Conservation (phyloP, 768 basidiomycete species). For the Boletus vinaceobasis region DNA sequence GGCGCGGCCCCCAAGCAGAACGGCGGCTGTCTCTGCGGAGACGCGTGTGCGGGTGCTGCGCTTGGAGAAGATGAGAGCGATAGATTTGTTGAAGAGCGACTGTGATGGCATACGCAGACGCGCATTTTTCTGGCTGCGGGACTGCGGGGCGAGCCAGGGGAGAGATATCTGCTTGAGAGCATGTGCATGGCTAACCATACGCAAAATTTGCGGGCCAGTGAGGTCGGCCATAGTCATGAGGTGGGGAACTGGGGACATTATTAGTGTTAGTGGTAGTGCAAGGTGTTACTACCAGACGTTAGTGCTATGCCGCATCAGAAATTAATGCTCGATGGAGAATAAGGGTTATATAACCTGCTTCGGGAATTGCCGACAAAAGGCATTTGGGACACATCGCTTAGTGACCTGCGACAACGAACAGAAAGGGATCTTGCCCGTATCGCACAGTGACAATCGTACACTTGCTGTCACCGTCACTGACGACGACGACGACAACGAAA, state of each 20-base stretch:
- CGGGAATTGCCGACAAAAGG: slow-evolving; percentile 10
- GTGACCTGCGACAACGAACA: slow-evolving; percentile 1
- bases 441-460: slow-evolving; percentile 2
- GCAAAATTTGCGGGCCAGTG: slow-evolving; percentile 65
- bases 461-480: slow-evolving; percentile 1
- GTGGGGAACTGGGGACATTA: slow-evolving; percentile 50
- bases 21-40: slow-evolving; percentile 78
- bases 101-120: slow-evolving; percentile 62
- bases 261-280: neutral
- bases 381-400: neutral
- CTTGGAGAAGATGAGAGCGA: slow-evolving; percentile 91
- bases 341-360: neutral
- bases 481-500: slow-evolving; percentile 7
- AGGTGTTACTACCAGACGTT: neutral
- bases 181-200: slow-evolving; percentile 62
- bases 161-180: slow-evolving; percentile 56
- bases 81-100: slow-evolving; percentile 75
- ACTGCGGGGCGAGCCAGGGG: slow-evolving; percentile 66
- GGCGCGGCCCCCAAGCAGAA: slow-evolving; percentile 80
- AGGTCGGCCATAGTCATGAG: slow-evolving; percentile 91
- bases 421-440: neutral
- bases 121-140: slow-evolving; percentile 26
- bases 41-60: slow-evolving; percentile 90
- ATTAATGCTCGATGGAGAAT: too few species aligned
- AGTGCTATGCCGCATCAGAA: too few species aligned